Evolutionary conservation across 2,329 filamentous ascomycete species (phyloP), one percentile per base, ranked within the genome.

Genomic region (Endocalyx cinctus): DNA sequence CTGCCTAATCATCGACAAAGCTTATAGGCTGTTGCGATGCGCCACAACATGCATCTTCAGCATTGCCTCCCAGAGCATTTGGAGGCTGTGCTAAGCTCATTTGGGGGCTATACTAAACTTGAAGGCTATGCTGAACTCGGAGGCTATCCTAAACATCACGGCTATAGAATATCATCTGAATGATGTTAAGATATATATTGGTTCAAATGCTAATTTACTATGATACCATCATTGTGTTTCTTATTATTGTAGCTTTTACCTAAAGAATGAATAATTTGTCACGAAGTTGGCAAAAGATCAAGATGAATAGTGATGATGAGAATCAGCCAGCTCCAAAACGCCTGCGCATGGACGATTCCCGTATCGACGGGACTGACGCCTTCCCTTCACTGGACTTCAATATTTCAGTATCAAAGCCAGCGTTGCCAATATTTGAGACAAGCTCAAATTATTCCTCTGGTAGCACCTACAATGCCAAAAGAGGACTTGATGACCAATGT

Each of bases 271-370:
- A 31, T 23, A 10, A 17, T 20, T n/a, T 10, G 17, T 4, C 18
- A 31, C 17, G 25, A 31, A 8, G 12, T 13, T n/a, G n/a, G n/a
- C 29, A 20, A 31, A 31, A 10, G 17, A 5, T 23, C 29, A 10
- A 31, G 17, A 13, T 15, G 19, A 20, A 31, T 23, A 20, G 6
- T 6, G 17, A 20, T 11, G 18, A 23, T 4, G 29, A 20, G 17
- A 15, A 14, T 31, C 29, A 23, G 13, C 29, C 16, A 16, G 19
- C 18, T 13, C 18, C 29, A 19, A 31, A 31, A 31, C 29, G 29
- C 29, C n/a, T 7, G 18, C 17, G 29, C 18, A 15, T 23, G n/a
- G 29, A 20, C 18, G 29, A 31, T 16, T 31, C 20, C 29, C 29
- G 18, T 12, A 31, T 6, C 18, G 29, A 12, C 16, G 12, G 17